These are phyloP conservation scores for Paraphaeosphaeria minitans DNA, from an alignment of 2,329 filamentous ascomycete genomes.

Conservation along the genomic window DNA sequence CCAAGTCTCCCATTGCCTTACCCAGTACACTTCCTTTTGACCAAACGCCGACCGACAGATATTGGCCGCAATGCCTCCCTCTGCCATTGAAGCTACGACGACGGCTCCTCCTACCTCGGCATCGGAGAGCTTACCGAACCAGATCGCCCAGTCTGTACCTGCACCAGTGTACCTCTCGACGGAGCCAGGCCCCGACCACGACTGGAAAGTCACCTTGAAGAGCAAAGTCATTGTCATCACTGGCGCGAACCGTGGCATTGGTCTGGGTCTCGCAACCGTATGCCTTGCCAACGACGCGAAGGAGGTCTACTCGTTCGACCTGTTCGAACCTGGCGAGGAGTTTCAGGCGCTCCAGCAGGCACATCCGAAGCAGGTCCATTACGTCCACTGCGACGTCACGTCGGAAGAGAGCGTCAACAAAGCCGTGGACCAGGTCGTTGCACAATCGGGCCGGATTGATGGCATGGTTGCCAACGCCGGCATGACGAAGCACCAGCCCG, in stretches of 20 bases:
- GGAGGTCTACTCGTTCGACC: conserved; percentile 57
- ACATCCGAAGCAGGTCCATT: conserved; percentile 51
- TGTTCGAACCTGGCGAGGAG: conserved; percentile 54
- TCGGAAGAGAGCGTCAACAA: conserved; percentile 53
- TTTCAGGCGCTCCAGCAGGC: conserved; percentile 50
- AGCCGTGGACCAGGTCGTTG: conserved; percentile 55
- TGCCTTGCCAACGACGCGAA: conserved; percentile 55
- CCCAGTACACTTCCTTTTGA: conserved; percentile 8
- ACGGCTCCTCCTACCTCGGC: conserved; percentile 20
- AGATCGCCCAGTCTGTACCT: conserved; percentile 28
- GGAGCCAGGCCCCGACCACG: conserved; percentile 50
- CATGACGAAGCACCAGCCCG: conserved; percentile 58
- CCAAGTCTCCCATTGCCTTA: not conserved
- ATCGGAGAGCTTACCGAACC: conserved; percentile 15
- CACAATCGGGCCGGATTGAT: conserved; percentile 54
- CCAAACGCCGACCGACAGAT: conserved; percentile 18
- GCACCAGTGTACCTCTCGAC: conserved; percentile 48
- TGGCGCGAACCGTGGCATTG: conserved; percentile 46
- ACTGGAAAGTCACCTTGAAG: conserved; percentile 53
- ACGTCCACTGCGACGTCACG: conserved; percentile 56
- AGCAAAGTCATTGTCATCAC: conserved; percentile 48
- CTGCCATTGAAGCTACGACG: conserved; percentile 29
- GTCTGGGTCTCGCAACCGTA: conserved; percentile 53
- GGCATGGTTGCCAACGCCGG: conserved; percentile 60
- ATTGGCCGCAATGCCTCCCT: conserved; percentile 35